Evolutionary conservation across 2,329 filamentous ascomycete genomes (phyloP), one percentile per base, ranked within the genome.

Genomic region (Emergomyces orientalis): DNA sequence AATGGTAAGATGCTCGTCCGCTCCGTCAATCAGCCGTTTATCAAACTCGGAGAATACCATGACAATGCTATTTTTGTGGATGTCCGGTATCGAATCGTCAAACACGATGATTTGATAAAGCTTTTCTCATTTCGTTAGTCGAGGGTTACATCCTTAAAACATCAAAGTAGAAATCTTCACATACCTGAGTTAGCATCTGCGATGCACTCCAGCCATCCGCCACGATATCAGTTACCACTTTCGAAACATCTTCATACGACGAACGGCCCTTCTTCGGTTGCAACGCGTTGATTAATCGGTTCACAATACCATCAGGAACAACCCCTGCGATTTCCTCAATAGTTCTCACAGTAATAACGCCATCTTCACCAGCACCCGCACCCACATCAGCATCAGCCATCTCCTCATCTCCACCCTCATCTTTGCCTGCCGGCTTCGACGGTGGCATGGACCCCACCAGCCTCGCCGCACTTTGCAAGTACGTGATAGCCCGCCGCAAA

Each of bases 251-350:
- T 64, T 86, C 82, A 71, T 96, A 99, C 0, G 86, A 81, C 17
- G 84, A 81, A 0, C 83, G 82, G 45, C 81, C 81, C 30, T 83
- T 83, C 67, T 80, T 83, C 4, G 91, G 90, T 68, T 89, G 88
- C 79, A 97, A 89, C 22, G 91, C 88, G 64, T 85, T 78, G 14
- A 90, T 79, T 19, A 99, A 81, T 9, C 75, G 77, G 62, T 88
- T 83, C 59, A 99, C 85, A 1, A 91, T 90, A 13, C 74, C 69
- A 17, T 87, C 82, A 0, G 95, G 94, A 68, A 99, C 92, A 2
- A 97, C 91, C 62, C 95, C 94, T 0, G 94, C 93, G 73, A 99
- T 99, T 70, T 99, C 94, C 73, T 97, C 90, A 56, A 99, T 85
- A 60, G 86, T 90, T 69, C 85, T 85, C 45, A 92, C 83, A 0